Base-by-base conservation (phyloP, 140 eudicot species). In the Erigeron philadelphicus region DNA sequence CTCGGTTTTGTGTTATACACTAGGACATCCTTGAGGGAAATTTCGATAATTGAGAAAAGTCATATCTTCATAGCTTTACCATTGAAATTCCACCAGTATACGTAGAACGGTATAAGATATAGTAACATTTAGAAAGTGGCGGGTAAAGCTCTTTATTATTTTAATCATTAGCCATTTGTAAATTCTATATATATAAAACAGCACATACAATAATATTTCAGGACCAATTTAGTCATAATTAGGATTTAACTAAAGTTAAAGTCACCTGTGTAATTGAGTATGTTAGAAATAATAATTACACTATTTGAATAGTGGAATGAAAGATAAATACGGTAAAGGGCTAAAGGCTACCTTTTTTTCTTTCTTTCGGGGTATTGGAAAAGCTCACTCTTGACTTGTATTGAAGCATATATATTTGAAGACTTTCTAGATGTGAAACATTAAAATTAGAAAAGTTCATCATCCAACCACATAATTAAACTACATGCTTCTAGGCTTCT, bases 241-340 rank as follows among this genome's bases (percentile, higher is more conserved):
- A 15, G 38, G 38, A 65, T 17, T 68, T 35, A 49, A 72, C 40
- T 66, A 78, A 78, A 78, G 78, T 48, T 57, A 78, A 72, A 78
- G 82, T 69, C 25, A 49, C 11, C 49, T 49, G 72, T 49, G 72
- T 72, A 78, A 68, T 78, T 72, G 82, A 78, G 81, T 77, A 77
- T 72, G 78, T 66, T 71, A 55, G 65, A 77, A 77, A 57, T 77
- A 57, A 77, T 77, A 72, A 72, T 72, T 64, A 72, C 81, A 65
- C 52, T 65, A 72, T 72, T 77, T 6, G 73, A 72, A 78, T 78
- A 78, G 72, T 71, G 44, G 67, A 55, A 78, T 49, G 50, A 78
- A 65, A 72, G 81, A 16, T 72, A 74, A 72, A 72, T 78, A 78
- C 82, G 72, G 64, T 21, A 21, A 21, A 21, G 25, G 25, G 25